Evolutionary conservation across 2,329 filamentous ascomycete genomes (phyloP).

Genomic region (Talaromyces sp.): DNA sequence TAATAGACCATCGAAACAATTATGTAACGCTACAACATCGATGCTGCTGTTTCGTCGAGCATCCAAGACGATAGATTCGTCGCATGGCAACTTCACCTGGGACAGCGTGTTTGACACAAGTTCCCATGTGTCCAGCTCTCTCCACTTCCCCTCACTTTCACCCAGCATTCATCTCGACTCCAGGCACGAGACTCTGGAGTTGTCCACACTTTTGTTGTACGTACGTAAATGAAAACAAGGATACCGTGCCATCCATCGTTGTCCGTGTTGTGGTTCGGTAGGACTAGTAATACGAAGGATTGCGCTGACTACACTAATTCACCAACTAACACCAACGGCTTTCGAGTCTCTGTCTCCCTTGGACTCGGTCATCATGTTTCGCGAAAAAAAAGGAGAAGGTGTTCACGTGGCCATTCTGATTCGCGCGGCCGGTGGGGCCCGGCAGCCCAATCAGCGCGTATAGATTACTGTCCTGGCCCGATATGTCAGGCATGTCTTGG

Average conservation of each 20-base stretch:
- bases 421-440: not conserved
- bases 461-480: not conserved
- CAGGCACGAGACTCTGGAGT: not conserved
- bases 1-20: not conserved
- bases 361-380: not conserved
- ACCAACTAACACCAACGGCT: not conserved
- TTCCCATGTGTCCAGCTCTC: not conserved
- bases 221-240: not conserved
- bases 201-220: not conserved
- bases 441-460: not conserved
- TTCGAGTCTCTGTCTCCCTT: not conserved
- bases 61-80: not conserved
- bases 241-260: not conserved
- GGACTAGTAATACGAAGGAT: not conserved
- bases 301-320: not conserved
- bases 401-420: slow-evolving; percentile 8
- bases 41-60: slow-evolving; percentile 11
- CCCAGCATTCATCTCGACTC: not conserved
- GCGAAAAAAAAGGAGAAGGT: not conserved
- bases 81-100: not conserved
- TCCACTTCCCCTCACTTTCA: not conserved
- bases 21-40: slow-evolving; percentile 15
- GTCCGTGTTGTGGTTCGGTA: not conserved
- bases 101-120: not conserved
- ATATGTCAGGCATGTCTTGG: not conserved